These are phyloP conservation scores for Pseudogymnoascus sp. DNA, from an alignment of 2,329 filamentous ascomycete genomes.

Conservation along the genomic window DNA sequence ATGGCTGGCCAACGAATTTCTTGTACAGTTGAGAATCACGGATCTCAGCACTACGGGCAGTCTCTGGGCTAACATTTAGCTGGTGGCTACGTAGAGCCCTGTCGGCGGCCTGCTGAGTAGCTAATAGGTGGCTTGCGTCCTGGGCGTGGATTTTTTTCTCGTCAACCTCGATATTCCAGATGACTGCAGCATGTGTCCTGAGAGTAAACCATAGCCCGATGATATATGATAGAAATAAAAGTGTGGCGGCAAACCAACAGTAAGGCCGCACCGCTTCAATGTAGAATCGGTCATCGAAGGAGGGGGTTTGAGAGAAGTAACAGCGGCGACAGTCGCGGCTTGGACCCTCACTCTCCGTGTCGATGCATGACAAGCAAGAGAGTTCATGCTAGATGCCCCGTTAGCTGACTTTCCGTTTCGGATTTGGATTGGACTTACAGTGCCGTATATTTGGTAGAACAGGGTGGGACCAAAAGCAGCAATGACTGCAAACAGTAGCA, in stretches of 20 bases:
- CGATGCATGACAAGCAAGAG: slow-evolving; percentile 64
- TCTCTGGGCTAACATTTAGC: slow-evolving; percentile 19
- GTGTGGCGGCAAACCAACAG: slow-evolving; percentile 76
- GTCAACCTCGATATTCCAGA: slow-evolving; percentile 82
- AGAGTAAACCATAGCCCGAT: slow-evolving; percentile 95
- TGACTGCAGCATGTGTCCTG: slow-evolving; percentile 89
- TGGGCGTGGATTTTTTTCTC: slow-evolving; percentile 54
- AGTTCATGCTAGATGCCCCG: slow-evolving; percentile 64
- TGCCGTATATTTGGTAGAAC: slow-evolving; percentile 98
- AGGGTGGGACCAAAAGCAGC: slow-evolving; percentile 91
- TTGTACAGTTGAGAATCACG: slow-evolving; percentile 87
- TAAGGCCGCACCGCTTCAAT: slow-evolving; percentile 85
- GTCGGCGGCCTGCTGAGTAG: slow-evolving; percentile 17
- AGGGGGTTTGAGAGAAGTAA: slow-evolving; percentile 84
- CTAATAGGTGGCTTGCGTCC: slow-evolving; percentile 22
- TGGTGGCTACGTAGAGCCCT: slow-evolving; percentile 19
- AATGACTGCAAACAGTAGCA: slow-evolving; percentile 93
- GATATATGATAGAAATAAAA: slow-evolving; percentile 86
- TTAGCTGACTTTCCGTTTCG: slow-evolving; percentile 29
- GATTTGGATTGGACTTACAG: slow-evolving; percentile 41
- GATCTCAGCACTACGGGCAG: slow-evolving; percentile 49
- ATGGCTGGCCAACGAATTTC: slow-evolving; percentile 81
- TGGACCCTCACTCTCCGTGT: slow-evolving; percentile 32
- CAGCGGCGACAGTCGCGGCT: slow-evolving; percentile 78
- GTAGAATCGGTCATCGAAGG: slow-evolving; percentile 81